These are phyloP conservation scores for Aureobasidium leucospermi DNA, from an alignment of 2,329 filamentous ascomycete species.

Conservation along the genomic window DNA sequence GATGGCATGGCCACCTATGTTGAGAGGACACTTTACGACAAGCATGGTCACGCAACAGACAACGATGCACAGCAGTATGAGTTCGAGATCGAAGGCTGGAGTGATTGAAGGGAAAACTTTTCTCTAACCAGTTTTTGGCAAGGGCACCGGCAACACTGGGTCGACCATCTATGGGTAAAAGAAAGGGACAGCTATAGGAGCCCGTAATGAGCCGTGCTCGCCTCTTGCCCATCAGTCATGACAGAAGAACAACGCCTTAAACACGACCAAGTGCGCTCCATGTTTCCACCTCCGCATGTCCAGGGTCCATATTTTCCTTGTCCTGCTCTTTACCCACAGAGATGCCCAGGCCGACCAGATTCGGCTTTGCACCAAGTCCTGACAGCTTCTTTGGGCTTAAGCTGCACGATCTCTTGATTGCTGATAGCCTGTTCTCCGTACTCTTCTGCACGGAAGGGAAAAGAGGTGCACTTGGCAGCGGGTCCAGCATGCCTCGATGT, in stretches of 20 bases:
- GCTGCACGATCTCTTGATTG: background rate
- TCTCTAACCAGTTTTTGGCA: too few species aligned
- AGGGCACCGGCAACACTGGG: too few species aligned
- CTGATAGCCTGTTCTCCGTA: background rate
- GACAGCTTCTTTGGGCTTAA: conserved; percentile 2
- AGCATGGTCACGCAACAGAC: conserved; percentile 40
- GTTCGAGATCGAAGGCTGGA: conserved; percentile 41
- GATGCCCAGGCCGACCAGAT: background rate
- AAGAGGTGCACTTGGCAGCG: background rate
- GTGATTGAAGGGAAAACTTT: conserved; percentile 10
- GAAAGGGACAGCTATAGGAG: too few species aligned
- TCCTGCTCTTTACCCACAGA: background rate
- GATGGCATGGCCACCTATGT: conserved; percentile 53
- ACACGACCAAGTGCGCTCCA: background rate
- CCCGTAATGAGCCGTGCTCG: too few species aligned
- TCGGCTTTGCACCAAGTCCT: background rate
- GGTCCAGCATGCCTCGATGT: background rate
- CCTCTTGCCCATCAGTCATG: too few species aligned
- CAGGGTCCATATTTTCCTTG: conserved; percentile 14
- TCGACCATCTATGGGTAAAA: background rate
- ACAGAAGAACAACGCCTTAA: background rate
- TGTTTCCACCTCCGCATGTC: background rate
- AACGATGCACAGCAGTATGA: conserved; percentile 43
- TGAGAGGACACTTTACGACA: conserved; percentile 54
- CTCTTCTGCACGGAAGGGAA: background rate